phyloP scores from a whole-genome alignment of 1,284 basidiomycete species.

The Tilletia setariae region DNA sequence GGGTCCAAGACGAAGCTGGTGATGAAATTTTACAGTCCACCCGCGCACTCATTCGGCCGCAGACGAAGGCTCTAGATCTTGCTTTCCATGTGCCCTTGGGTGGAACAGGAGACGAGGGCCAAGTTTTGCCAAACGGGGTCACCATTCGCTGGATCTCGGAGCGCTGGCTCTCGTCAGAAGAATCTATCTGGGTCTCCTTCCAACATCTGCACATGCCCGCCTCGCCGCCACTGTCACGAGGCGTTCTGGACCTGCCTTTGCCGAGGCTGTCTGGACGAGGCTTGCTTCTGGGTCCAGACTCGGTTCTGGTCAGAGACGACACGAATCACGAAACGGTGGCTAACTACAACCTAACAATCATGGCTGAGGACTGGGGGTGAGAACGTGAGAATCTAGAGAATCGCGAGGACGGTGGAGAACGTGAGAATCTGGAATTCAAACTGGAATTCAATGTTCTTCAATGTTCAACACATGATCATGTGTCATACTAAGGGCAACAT shows the following conservation, averaged over 20 bases:
- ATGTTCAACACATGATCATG: too few relatives aligned
- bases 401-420: too few relatives aligned
- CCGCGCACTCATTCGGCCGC: constrained; percentile 63
- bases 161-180: constrained; percentile 88
- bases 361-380: not conserved
- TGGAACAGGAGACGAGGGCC: constrained; percentile 13
- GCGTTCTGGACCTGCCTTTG: constrained; percentile 76
- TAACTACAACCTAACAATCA: constrained; percentile 36
- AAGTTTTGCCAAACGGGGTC: constrained; percentile 22
- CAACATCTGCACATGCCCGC: constrained; percentile 74
- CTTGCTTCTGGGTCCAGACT: too few relatives aligned
- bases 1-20: constrained; percentile 84
- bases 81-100: constrained; percentile 74
- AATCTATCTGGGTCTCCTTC: constrained; percentile 67
- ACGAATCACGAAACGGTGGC: constrained; percentile 26
- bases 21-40: constrained; percentile 77
- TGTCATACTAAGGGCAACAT: constrained; percentile 70
- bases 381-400: not conserved
- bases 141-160: constrained; percentile 77
- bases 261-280: too few relatives aligned
- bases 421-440: too few relatives aligned
- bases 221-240: constrained; percentile 65
- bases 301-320: too few relatives aligned
- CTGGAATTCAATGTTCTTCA: too few relatives aligned
- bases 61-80: constrained; percentile 61